Percentiles rank a stretch among this genome's conserved stretches.
Evolutionary conservation across 2,329 filamentous ascomycete genomes (phyloP).

Genomic region (Arthrobotrys megalospora): DNA sequence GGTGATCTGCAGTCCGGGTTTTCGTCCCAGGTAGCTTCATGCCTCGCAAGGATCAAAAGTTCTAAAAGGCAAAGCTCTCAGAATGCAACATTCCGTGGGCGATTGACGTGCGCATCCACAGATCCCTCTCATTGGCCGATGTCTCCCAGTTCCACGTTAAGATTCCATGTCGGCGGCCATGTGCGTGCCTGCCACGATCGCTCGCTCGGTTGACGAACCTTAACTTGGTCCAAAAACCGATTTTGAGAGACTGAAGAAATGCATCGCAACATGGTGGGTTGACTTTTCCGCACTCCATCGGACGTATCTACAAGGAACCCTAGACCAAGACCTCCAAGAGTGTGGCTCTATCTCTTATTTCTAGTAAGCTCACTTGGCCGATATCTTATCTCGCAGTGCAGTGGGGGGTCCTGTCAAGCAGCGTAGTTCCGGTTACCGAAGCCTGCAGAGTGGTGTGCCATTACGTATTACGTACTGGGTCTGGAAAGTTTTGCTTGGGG

Average conservation of each 20-base stretch:
- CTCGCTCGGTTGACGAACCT: slow-evolving; percentile 28
- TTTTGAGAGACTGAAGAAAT: slow-evolving; percentile 1
- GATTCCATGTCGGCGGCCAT: slow-evolving; percentile 27
- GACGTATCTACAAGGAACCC: slow-evolving; percentile 38
- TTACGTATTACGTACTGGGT: slow-evolving; percentile 50
- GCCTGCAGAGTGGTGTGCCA: slow-evolving; percentile 12
- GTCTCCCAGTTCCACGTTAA: slow-evolving; percentile 12
- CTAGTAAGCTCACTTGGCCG: slow-evolving; percentile 50
- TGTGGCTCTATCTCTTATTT: slow-evolving; percentile 33
- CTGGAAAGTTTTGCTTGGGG: slow-evolving; percentile 18
- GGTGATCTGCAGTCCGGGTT: slow-evolving; percentile 6
- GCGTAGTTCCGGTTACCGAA: slow-evolving; percentile 32
- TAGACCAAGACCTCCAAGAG: slow-evolving; percentile 24
- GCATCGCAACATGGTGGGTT: slow-evolving; percentile 23
- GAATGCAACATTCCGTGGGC: slow-evolving; percentile 45
- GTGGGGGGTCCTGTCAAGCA: slow-evolving; percentile 6
- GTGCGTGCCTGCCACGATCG: slow-evolving; percentile 15
- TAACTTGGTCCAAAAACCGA: slow-evolving; percentile 26
- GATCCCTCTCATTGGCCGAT: slow-evolving; percentile 28
- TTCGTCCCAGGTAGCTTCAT: slow-evolving; percentile 9
- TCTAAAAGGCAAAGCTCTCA: neutral
- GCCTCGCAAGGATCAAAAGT: neutral
- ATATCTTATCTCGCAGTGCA: slow-evolving; percentile 48
- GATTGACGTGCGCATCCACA: slow-evolving; percentile 36
- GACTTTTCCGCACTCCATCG: slow-evolving; percentile 28